These are phyloP conservation scores for Paraconiothyrium sp. DNA, from an alignment of 2,329 filamentous ascomycete species.

Conservation along the genomic window DNA sequence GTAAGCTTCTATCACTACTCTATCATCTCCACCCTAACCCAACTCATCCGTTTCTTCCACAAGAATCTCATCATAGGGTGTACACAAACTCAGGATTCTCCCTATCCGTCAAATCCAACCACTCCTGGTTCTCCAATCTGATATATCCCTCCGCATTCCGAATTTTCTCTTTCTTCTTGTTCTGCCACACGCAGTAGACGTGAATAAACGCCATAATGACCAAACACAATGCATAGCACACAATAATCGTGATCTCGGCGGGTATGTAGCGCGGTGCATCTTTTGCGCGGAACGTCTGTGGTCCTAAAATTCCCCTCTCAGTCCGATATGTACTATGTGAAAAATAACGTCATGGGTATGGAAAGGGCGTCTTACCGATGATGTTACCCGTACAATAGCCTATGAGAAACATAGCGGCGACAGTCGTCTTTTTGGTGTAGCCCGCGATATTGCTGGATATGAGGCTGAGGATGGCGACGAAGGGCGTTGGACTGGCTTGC, in stretches of 20 bases:
- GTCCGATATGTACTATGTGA: no score
- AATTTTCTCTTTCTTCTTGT: conserved; percentile 65
- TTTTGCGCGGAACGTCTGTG: conserved; percentile 40
- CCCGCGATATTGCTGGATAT: conserved; percentile 70
- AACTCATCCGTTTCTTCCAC: neutral
- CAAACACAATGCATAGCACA: conserved; percentile 65
- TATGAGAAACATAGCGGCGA: conserved; percentile 61
- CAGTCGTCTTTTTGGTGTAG: conserved; percentile 68
- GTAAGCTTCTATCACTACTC: no score
- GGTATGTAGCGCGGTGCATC: conserved; percentile 64
- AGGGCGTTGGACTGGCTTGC: conserved; percentile 67
- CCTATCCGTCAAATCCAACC: conserved; percentile 71
- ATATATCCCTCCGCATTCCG: conserved; percentile 65
- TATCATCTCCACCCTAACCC: no score
- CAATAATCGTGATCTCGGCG: conserved; percentile 71
- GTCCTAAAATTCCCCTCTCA: conserved; percentile 49
- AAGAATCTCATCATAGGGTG: conserved; percentile 53
- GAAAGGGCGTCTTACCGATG: conserved; percentile 35
- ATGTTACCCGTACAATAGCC: conserved; percentile 54
- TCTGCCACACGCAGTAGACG: conserved; percentile 68
- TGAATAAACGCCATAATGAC: conserved; percentile 69
- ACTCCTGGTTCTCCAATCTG: conserved; percentile 72
- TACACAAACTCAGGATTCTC: conserved; percentile 74
- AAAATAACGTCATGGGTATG: no score
- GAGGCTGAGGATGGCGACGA: conserved; percentile 70